These are phyloP conservation scores for Venturiaceae sp. DNA, from an alignment of 2,329 filamentous ascomycete species.

Conservation along the genomic window DNA sequence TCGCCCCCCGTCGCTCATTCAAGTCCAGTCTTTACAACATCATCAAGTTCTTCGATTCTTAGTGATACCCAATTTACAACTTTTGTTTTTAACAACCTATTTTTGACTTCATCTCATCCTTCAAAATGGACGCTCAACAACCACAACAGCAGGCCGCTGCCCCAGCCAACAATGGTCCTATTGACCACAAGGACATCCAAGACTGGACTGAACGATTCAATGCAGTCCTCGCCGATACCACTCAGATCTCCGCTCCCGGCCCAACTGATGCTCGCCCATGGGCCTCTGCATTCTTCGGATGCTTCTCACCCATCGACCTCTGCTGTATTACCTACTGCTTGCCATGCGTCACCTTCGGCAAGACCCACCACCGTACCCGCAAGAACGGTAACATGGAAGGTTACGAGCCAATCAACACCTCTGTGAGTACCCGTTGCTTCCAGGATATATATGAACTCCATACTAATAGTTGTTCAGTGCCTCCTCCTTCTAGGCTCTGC, in stretches of 20 bases:
- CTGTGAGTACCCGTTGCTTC: slow-evolving; percentile 13
- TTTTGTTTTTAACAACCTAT: background rate
- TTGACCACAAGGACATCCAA: slow-evolving; percentile 5
- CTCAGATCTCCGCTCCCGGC: background rate
- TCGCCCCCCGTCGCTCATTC: background rate
- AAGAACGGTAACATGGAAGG: slow-evolving; percentile 20
- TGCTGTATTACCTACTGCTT: slow-evolving; percentile 22
- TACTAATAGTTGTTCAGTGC: slow-evolving; percentile 12
- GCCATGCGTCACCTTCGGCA: slow-evolving; percentile 27
- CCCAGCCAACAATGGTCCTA: background rate
- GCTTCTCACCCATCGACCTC: slow-evolving; percentile 16
- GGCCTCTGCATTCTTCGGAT: slow-evolving; percentile 14
- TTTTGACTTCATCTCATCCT: background rate
- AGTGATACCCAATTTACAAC: background rate
- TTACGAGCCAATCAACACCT: slow-evolving; percentile 22
- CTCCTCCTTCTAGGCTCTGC: slow-evolving; percentile 13
- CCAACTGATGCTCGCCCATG: slow-evolving; percentile 8
- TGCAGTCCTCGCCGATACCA: background rate
- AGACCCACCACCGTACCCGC: slow-evolving; percentile 23
- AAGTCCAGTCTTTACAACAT: background rate
- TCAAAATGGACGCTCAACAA: background rate
- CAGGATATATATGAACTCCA: too few relatives aligned
- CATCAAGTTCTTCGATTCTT: background rate
- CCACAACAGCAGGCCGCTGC: background rate
- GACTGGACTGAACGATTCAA: slow-evolving; percentile 8